Evolutionary conservation across 805 yeast species (phyloP).

Genomic region (Suhomyces vadensis): DNA sequence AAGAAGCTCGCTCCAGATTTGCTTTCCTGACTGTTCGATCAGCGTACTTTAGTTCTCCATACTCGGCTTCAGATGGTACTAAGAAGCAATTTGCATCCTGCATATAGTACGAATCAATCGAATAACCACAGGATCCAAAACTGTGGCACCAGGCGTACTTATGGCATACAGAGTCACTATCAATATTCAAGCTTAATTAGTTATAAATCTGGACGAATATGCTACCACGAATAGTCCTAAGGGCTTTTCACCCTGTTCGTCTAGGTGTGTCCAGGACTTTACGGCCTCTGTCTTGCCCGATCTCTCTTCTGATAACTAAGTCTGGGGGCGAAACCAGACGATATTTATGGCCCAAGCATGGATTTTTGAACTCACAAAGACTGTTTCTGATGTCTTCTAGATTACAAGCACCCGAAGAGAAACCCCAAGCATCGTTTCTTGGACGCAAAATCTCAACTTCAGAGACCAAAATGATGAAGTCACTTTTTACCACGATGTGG

Average conservation of each 20-base stretch:
- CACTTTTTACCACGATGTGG: constrained; percentile 74
- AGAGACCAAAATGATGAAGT: constrained; percentile 58
- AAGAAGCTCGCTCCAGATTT: no score
- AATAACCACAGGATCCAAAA: no score
- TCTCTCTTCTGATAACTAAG: background rate
- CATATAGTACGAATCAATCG: no score
- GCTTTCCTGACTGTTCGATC: no score
- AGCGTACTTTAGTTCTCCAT: no score
- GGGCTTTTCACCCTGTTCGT: background rate
- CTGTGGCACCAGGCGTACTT: no score
- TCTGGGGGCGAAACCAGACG: background rate
- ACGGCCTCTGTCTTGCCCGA: background rate
- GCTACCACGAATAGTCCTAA: background rate
- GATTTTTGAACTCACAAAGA: background rate
- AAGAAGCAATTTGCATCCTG: no score
- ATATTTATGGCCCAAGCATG: background rate
- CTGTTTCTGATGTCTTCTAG: background rate
- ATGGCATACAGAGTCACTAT: no score
- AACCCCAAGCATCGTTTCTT: constrained; percentile 15
- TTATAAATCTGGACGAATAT: background rate
- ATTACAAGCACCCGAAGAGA: background rate
- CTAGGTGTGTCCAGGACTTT: background rate
- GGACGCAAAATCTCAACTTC: constrained; percentile 35
- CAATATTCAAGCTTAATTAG: no score
- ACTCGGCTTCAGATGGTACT: no score